Evolutionary conservation across 116 monocot species (phyloP), one percentile per base, ranked within the genome.

Genomic region (Dioscorea cayenensis): DNA sequence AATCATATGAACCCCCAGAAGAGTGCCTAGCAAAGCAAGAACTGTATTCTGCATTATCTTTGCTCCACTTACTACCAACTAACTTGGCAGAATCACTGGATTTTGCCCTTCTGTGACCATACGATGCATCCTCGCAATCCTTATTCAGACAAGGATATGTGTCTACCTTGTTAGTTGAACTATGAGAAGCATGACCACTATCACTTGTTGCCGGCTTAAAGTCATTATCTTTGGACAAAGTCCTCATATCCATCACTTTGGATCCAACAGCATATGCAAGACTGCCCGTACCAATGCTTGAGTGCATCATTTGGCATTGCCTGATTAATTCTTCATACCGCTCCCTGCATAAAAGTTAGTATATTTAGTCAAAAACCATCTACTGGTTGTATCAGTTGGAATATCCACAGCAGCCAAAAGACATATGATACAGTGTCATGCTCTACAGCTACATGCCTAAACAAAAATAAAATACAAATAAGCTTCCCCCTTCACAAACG

Each of bases 241-340:
- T 93, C 82, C 97, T 87, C 72, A 86, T 83, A 78, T 97, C 97
- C 97, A 97, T 97, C 70, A 97, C 86, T 73, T 86, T 92, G 7
- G 97, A 97, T 12, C 97, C 97, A 81, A 97, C 90, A 77, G 72
- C 88, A 75, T 93, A 93, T 11, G 97, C 97, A 92, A 97, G 90
- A 60, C 66, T 77, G 51, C 97, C 93, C 37, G 93, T 93, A 50
- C 97, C 97, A 71, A 97, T 78, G 59, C 90, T 97, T 63, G 93
- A 77, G 58, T 97, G 90, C 87, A 97, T 88, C 65, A 58, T 64
- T 75, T 88, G 97, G 62, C 97, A 97, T 66, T 90, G 86, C 78
- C 80, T 88, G 21, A 97, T 78, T 68, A 97, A 79, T 73, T 86
- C 77, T 52, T 86, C 84, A 77, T 97, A 97, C 38, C 88, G 73